Percentiles rank a stretch among this genome's conserved stretches.
Evolutionary conservation across 192 early-diverging fungal species (phyloP).

Genomic region (Podila horticola): DNA sequence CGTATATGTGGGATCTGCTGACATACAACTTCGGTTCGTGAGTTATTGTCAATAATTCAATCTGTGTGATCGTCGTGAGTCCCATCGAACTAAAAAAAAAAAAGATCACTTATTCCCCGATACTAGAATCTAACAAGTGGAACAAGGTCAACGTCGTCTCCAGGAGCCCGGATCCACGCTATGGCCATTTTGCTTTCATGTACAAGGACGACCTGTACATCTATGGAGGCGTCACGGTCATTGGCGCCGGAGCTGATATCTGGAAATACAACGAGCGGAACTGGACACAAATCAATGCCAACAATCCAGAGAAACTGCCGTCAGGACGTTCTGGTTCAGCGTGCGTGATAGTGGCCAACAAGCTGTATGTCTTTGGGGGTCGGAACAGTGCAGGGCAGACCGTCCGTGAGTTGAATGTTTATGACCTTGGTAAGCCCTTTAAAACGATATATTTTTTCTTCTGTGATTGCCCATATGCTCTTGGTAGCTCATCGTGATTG

Average conservation of each 20-base stretch:
- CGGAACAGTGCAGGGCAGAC: conserved; percentile 6
- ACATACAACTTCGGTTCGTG: conserved; percentile 29
- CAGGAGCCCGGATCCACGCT: conserved; percentile 18
- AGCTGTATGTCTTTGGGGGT: conserved; percentile 29
- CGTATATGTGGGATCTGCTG: conserved; percentile 9
- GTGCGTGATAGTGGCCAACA: conserved; percentile 8
- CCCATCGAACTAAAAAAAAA: no score
- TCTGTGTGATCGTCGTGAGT: no score
- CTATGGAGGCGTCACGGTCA: conserved; percentile 34
- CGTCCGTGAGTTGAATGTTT: conserved; percentile 27
- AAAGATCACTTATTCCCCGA: no score
- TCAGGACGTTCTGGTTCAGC: conserved; percentile 5
- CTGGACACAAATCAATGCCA: conserved; percentile 9
- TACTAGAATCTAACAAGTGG: conserved; percentile 41
- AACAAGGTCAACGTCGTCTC: conserved; percentile 4
- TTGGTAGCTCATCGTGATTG: neutral
- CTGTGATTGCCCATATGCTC: neutral
- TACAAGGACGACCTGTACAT: conserved; percentile 33
- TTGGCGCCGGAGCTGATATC: conserved; percentile 17
- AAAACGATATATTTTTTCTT: neutral
- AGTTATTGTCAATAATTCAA: neutral
- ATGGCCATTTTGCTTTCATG: conserved; percentile 45
- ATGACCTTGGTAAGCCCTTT: conserved; percentile 3
- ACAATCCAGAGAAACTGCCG: conserved; percentile 6
- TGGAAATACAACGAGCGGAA: conserved; percentile 36